Evolutionary conservation across 805 yeast genomes (phyloP).

Genomic region (Ascoidea tarda): DNA sequence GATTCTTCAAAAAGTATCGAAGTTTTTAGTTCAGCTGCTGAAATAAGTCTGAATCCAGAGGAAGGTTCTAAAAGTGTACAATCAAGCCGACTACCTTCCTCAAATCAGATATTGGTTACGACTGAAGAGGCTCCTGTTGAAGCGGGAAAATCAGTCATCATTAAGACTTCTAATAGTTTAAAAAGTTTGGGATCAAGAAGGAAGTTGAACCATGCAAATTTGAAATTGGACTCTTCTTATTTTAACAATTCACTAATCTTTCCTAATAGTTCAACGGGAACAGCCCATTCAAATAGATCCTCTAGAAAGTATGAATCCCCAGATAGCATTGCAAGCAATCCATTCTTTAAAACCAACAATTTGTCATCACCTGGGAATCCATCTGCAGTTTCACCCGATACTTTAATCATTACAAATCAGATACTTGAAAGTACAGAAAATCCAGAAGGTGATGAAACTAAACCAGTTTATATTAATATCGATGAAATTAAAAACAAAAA

Average conservation of each 20-base stretch:
- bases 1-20: neutral
- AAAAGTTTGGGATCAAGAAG: too few species aligned
- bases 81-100: too few species aligned
- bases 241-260: conserved; percentile 5
- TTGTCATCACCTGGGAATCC: neutral
- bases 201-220: neutral
- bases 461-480: neutral
- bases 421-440: neutral
- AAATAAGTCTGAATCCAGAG: neutral
- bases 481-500: neutral
- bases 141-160: too few species aligned
- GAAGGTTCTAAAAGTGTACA: too few species aligned
- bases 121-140: too few species aligned
- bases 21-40: neutral
- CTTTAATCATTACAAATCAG: neutral
- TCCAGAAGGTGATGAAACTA: neutral
- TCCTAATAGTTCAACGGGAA: conserved; percentile 7
- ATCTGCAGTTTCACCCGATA: too few species aligned
- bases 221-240: conserved; percentile 2
- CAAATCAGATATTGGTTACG: too few species aligned
- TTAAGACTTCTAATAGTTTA: neutral
- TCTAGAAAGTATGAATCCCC: neutral
- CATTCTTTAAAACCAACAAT: neutral
- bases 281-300: conserved; percentile 4
- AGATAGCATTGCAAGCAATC: neutral